A percentile compares a stretch with the other conserved stretches of the same genome.
Evolutionary conservation across 176 grass and related monocot genomes (phyloP).

Genomic region (Phoenix roebelenii): DNA sequence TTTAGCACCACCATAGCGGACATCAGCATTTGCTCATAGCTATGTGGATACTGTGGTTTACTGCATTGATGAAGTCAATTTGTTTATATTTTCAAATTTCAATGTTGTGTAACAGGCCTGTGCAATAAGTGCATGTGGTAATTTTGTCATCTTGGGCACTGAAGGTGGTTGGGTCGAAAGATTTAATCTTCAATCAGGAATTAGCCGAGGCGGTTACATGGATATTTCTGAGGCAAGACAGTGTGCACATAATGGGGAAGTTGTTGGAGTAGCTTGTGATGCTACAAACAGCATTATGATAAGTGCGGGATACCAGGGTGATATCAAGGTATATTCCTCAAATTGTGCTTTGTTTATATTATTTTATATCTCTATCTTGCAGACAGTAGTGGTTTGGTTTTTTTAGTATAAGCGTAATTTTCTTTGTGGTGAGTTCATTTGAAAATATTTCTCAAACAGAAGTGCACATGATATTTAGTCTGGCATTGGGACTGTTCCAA

Average conservation of each 20-base stretch:
- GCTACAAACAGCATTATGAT: constrained; percentile 77
- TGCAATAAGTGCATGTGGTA: constrained; percentile 95
- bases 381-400: too few relatives aligned
- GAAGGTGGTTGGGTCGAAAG: constrained; percentile 93
- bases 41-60: not conserved
- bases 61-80: not conserved
- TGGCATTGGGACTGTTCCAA: too few relatives aligned
- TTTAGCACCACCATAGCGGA: not conserved
- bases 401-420: too few relatives aligned
- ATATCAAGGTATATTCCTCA: constrained; percentile 59
- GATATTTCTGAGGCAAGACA: constrained; percentile 41
- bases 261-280: constrained; percentile 87
- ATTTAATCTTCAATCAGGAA: constrained; percentile 92
- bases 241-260: constrained; percentile 75
- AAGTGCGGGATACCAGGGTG: constrained; percentile 79
- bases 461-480: too few relatives aligned
- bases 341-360: not conserved
- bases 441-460: too few relatives aligned
- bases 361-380: not conserved
- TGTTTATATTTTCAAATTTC: constrained; percentile 12
- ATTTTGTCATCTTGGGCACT: constrained; percentile 79
- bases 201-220: constrained; percentile 63
- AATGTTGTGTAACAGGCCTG: constrained; percentile 47
- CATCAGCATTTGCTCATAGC: not conserved
- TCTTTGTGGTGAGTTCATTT: too few relatives aligned